Evolutionary conservation across 2,329 filamentous ascomycete genomes (phyloP).

Genomic region (Pseudogymnoascus sp.): DNA sequence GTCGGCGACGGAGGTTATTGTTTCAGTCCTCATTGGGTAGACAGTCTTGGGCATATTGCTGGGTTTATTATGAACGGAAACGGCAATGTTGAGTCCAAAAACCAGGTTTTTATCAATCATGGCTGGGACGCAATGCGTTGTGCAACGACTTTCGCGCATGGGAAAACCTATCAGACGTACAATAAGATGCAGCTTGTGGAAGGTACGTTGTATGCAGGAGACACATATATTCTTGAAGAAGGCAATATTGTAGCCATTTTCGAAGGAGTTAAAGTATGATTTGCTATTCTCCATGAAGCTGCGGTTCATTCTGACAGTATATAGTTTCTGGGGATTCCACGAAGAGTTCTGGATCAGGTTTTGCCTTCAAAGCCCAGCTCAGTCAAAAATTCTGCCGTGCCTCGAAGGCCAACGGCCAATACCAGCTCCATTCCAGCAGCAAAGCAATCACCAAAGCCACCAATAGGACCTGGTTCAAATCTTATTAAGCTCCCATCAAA

Average conservation of each 20-base stretch:
- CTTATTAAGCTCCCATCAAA: background rate
- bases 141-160: slow-evolving; percentile 37
- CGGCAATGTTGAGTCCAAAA: slow-evolving; percentile 47
- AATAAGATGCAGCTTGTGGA: slow-evolving; percentile 46
- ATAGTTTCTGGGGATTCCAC: background rate
- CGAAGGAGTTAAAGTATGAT: slow-evolving; percentile 25
- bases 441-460: background rate
- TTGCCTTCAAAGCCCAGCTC: background rate
- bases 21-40: slow-evolving; percentile 51
- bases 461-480: background rate
- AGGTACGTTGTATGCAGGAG: slow-evolving; percentile 45
- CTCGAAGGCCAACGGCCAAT: no score
- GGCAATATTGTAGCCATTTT: slow-evolving; percentile 24
- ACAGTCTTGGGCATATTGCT: slow-evolving; percentile 51
- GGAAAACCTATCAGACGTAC: slow-evolving; percentile 48
- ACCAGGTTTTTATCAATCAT: slow-evolving; percentile 52
- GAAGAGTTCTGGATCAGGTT: background rate
- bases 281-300: background rate
- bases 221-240: slow-evolving; percentile 47
- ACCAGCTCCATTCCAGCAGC: background rate
- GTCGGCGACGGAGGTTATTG: slow-evolving; percentile 45
- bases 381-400: background rate
- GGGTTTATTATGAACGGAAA: slow-evolving; percentile 56
- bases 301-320: background rate
- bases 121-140: slow-evolving; percentile 50